phyloP scores from a whole-genome alignment of 306 rosid species.

The Dryas drummondii region DNA sequence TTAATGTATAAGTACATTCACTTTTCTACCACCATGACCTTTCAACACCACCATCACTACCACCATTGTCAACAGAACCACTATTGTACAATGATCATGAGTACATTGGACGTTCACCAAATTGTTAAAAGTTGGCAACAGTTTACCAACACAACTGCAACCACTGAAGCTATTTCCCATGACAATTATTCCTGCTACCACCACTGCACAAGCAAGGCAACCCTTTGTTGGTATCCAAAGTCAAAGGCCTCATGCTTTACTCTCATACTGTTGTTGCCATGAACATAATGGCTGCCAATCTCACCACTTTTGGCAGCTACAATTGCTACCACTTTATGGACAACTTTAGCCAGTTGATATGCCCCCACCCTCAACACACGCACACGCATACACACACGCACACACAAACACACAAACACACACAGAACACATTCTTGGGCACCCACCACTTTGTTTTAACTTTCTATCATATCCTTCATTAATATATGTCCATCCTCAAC shows the following conservation, averaged over 20 bases:
- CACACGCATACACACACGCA: neutral
- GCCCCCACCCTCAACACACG: neutral
- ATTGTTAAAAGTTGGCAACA: neutral
- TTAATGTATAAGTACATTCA: neutral
- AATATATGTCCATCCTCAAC: neutral
- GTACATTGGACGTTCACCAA: neutral
- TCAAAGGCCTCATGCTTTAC: slow-evolving; percentile 7
- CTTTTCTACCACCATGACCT: neutral
- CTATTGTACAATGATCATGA: neutral
- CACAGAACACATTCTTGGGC: neutral
- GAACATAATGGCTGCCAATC: neutral
- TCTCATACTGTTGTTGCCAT: neutral
- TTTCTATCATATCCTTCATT: neutral
- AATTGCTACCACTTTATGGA: neutral
- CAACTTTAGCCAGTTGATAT: neutral
- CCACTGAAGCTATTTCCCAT: neutral
- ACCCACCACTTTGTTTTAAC: neutral
- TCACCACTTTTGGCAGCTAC: neutral
- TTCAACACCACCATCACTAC: neutral
- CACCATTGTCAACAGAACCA: neutral
- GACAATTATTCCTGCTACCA: neutral
- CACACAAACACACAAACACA: neutral
- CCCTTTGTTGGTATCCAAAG: neutral
- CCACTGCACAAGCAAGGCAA: neutral
- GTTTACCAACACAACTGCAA: neutral